Evolutionary conservation across 1,139 yeast species (phyloP), one percentile per base, ranked within the genome.

Genomic region (Hyphopichia fennica): DNA sequence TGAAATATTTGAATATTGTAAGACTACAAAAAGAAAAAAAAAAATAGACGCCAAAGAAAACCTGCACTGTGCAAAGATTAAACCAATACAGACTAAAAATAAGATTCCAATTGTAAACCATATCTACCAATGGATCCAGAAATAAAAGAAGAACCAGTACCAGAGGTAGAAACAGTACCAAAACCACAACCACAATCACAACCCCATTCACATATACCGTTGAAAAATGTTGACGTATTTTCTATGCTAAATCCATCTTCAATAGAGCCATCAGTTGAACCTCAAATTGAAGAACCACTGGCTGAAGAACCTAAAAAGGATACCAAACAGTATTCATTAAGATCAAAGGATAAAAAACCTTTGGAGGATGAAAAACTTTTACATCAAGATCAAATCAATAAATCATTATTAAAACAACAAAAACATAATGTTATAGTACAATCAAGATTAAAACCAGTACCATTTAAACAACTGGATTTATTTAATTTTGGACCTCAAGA

Each of bases 391-490:
- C 27, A 20, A 23, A 35, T 48, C 9, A 44, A 57, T 32, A 41
- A 50, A 36, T 52, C 62, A 23, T 47, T 54, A 22, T 47, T 56
- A 29, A 64, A 60, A 44, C 67, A 62, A 44, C 51, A 51, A 35
- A 48, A 55, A 34, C 58, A 60, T 38, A 69, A 67, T 40, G 69
- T 66, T 10, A 51, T 69, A 1, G 65, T 72, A 1, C 70, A 69
- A 20, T 77, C 79, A 14, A 62, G 80, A 25, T 60, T 75, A 39
- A 72, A 73, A 42, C 81, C 82, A 1, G 65, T 72, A 14, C 65
- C 72, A 1, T 75, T 67, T 47, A 69, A 67, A 42, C 46, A 56
- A 2, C 60, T 50, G 44, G 79, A 73, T 48, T 52, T 71, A 37
- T 38, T 38, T 20, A 42, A 39, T 22, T 43, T 31, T 16, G 45